Evolutionary conservation across 805 yeast genomes (phyloP), one percentile per base, ranked within the genome.

Genomic region (Myxozyma sirexii): DNA sequence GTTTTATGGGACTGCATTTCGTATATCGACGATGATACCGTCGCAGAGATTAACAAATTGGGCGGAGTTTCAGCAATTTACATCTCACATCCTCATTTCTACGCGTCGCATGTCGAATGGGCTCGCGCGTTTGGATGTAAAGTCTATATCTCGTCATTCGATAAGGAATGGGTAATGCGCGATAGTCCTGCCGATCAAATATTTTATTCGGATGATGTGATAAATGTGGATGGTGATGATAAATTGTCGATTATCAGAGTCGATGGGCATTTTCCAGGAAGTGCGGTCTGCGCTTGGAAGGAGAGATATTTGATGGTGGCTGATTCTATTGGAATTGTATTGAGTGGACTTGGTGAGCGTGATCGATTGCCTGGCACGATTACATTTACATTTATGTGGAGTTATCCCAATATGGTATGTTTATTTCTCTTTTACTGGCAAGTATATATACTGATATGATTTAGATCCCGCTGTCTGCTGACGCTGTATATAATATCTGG

Each of bases 21-120:
- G 15, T 59, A 41, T 43, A 51, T 62, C 17, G 66, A 63, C 35
- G 60, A 53, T 23, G 56, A 49, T 7, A 63, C 66, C 13, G 49
- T 63, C 15, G 39, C 19, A 13, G 19, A 23, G 17, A 50, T 63
- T 17, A 61, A 41, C 23, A 43, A 46, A 13, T 51, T 62, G 26
- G 64, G 60, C 13, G 68, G 68, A 2, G 54, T 63, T 4, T 23
- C 48, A 6, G 63, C 60, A 17, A 65, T 65, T 19, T 64, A 57
- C 6, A 57, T 65, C 26, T 65, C 68, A 12, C 68, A 65, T 37
- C 68, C 68, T 19, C 68, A 65, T 38, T 65, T 60, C 45, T 64
- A 64, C 39, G 44, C 65, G 3, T 33, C 59, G 13, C 57, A 63
- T 47, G 57, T 63, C 10, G 67, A 65, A 38, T 65, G 68, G 68